phyloP scores from a whole-genome alignment of 805 yeast species.

The Monosporozyma aquatica region DNA sequence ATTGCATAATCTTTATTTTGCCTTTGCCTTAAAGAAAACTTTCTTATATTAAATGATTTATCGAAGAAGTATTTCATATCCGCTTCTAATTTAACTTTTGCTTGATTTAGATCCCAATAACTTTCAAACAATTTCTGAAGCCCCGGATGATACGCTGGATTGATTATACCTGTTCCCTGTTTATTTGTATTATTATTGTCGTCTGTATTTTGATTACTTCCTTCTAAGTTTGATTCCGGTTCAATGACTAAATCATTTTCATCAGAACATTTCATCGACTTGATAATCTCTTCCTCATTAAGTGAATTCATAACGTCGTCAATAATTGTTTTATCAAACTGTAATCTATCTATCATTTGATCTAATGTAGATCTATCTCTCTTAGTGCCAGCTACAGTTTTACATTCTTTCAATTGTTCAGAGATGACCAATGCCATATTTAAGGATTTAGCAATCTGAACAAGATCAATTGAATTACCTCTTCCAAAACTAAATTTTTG shows the following conservation, averaged over 20 bases:
- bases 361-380: conserved; percentile 13
- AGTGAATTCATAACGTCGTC: conserved; percentile 35
- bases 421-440: conserved; percentile 17
- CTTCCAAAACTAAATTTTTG: conserved; percentile 47
- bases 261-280: conserved; percentile 4
- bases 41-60: conserved; percentile 21
- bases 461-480: conserved; percentile 37
- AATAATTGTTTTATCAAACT: conserved; percentile 36
- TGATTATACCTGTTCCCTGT: conserved; percentile 25
- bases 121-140: conserved; percentile 31
- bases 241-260: background rate
- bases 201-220: too few species aligned
- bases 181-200: conserved; percentile 6
- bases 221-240: conserved; percentile 6
- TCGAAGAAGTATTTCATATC: conserved; percentile 27
- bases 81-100: conserved; percentile 24
- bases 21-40: conserved; percentile 33
- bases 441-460: conserved; percentile 37
- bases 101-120: conserved; percentile 21
- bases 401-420: conserved; percentile 17
- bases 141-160: conserved; percentile 26
- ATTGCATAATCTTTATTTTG: conserved; percentile 41
- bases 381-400: conserved; percentile 14
- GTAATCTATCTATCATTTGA: conserved; percentile 15
- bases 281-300: conserved; percentile 32